Evolutionary conservation across 2,329 filamentous ascomycete species (phyloP).

Genomic region (Pestalotiopsis sp.): DNA sequence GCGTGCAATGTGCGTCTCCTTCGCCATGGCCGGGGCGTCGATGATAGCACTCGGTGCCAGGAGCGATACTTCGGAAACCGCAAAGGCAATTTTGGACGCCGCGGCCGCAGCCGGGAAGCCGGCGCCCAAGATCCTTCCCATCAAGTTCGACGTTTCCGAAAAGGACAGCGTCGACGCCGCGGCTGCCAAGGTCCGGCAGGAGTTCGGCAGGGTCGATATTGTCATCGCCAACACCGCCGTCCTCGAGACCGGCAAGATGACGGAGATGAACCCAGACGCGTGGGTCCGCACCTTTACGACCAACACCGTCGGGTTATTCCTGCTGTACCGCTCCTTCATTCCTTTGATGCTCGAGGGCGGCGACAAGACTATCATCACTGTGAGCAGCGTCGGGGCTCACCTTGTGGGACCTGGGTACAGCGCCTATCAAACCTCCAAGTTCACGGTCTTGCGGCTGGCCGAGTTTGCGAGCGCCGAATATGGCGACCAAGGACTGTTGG

Average conservation of each 20-base stretch:
- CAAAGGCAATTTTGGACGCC: constrained; percentile 24
- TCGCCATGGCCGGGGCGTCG: constrained; percentile 36
- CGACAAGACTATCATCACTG: constrained; percentile 40
- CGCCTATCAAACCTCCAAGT: constrained; percentile 44
- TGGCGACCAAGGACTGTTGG: constrained; percentile 36
- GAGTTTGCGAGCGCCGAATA: constrained; percentile 46
- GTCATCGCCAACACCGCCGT: constrained; percentile 4
- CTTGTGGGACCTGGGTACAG: constrained; percentile 27
- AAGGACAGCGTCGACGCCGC: constrained; percentile 29
- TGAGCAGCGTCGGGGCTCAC: constrained; percentile 40
- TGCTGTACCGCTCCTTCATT: constrained; percentile 45
- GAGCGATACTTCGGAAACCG: constrained; percentile 23
- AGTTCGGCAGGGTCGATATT: constrained; percentile 11
- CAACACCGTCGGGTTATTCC: constrained; percentile 48
- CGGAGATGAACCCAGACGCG: constrained; percentile 27
- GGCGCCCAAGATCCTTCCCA: constrained; percentile 28
- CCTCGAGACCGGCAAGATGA: constrained; percentile 22
- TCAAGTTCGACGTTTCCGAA: constrained; percentile 35
- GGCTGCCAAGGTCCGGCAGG: neutral
- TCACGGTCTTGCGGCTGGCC: constrained; percentile 44
- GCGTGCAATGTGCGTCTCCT: constrained; percentile 28
- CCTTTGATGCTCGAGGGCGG: constrained; percentile 35
- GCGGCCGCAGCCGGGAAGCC: constrained; percentile 24
- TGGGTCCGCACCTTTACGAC: constrained; percentile 45
- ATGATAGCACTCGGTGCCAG: constrained; percentile 34